Conservation (phyloP, 805 yeast species). For the Metschnikowia picachoensis region DNA sequence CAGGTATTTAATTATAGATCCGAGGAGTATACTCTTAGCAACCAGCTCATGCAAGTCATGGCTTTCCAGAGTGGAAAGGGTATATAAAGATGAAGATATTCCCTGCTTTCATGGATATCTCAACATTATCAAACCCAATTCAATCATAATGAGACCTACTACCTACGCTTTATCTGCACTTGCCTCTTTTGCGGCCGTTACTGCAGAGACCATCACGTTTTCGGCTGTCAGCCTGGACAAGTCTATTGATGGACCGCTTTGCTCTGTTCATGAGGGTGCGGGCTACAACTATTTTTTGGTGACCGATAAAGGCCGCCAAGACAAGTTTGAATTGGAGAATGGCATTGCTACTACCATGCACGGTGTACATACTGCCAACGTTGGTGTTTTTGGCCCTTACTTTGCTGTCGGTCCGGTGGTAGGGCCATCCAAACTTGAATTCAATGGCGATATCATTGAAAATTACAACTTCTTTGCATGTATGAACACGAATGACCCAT, state of each 20-base stretch:
- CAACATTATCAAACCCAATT: too few species aligned
- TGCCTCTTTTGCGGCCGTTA: slow-evolving; percentile 6
- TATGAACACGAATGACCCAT: slow-evolving; percentile 13
- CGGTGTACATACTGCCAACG: slow-evolving; percentile 3
- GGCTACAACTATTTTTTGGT: slow-evolving; percentile 14
- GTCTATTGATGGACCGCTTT: slow-evolving; percentile 7
- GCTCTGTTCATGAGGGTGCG: slow-evolving; percentile 14
- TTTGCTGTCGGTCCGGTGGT: slow-evolving; percentile 14
- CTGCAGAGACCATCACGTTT: slow-evolving; percentile 10
- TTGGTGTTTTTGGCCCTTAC: slow-evolving; percentile 5
- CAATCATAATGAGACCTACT: slow-evolving; percentile 4
- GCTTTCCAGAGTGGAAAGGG: too few species aligned
- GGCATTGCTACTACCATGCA: slow-evolving; percentile 1
- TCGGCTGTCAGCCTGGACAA: slow-evolving; percentile 6
- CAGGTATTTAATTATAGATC: too few species aligned
- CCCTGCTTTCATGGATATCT: too few species aligned
- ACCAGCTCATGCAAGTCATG: too few species aligned
- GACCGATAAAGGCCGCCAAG: slow-evolving; percentile 2
- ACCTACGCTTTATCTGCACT: slow-evolving; percentile 10
- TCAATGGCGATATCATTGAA: slow-evolving; percentile 3
- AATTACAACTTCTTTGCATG: slow-evolving; percentile 14
- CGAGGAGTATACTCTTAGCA: too few species aligned
- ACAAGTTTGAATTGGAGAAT: slow-evolving; percentile 8
- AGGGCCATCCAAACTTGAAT: slow-evolving; percentile 3
- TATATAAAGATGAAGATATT: too few species aligned